Percentiles rank a stretch among this genome's conserved stretches.
Evolutionary conservation across 75 land plant genomes (phyloP).

Genomic region (Picea glauca): DNA sequence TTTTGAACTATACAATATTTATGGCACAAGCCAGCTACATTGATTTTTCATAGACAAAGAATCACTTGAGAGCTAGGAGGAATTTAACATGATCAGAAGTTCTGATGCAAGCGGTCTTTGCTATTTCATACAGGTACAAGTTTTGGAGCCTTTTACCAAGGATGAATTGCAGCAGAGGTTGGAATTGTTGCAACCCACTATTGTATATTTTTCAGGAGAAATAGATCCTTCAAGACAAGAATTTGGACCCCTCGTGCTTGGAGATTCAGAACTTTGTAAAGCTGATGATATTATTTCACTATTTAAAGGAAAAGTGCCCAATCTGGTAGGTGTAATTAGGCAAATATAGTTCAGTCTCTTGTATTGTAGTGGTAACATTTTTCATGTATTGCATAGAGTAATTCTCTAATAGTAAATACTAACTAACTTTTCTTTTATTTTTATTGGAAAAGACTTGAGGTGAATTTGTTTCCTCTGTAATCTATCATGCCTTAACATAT

Average conservation of each 20-base stretch:
- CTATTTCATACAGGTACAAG: not conserved
- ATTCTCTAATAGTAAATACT: not conserved
- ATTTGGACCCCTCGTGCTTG: constrained; percentile 1
- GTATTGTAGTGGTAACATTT: not conserved
- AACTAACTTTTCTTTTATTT: no score
- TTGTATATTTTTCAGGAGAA: constrained; percentile 5
- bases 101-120: constrained; percentile 1
- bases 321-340: constrained; percentile 6
- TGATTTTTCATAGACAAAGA: not conserved
- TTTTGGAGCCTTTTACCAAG: constrained; percentile 3
- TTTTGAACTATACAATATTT: not conserved
- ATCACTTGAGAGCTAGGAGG: not conserved
- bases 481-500: not conserved
- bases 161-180: constrained; percentile 13
- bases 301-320: constrained; percentile 8
- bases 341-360: not conserved
- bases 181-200: constrained; percentile 2
- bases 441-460: no score
- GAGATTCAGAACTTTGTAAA: constrained; percentile 9
- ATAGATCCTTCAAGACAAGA: constrained; percentile 7
- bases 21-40: not conserved
- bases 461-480: not conserved
- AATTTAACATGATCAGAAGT: not conserved
- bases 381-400: not conserved
- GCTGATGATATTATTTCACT: constrained; percentile 6